Percentiles rank a stretch among this genome's conserved stretches.
phyloP scores from a whole-genome alignment of 805 yeast genomes.

The Kodamaea lidongshanica region DNA sequence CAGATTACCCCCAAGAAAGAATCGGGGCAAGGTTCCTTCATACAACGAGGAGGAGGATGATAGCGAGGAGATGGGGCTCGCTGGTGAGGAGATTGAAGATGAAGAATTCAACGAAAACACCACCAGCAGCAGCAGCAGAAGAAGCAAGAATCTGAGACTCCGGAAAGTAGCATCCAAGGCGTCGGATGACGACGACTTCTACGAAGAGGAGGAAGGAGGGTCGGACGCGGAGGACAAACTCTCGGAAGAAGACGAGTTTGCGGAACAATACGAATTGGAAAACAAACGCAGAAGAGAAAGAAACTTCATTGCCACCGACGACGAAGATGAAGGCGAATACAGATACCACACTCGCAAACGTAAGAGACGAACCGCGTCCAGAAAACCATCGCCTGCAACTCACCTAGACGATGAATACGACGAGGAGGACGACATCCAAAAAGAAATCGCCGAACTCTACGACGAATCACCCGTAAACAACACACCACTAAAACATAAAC shows the following conservation, averaged over 20 bases:
- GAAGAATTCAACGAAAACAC: conserved; percentile 6
- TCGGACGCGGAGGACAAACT: neutral
- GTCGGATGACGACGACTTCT: conserved; percentile 10
- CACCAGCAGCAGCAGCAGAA: conserved; percentile 1
- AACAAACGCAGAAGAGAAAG: conserved; percentile 13
- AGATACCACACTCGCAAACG: conserved; percentile 8
- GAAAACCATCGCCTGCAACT: conserved; percentile 2
- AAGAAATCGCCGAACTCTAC: conserved; percentile 61
- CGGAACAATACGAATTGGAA: conserved; percentile 10
- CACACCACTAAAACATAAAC: conserved; percentile 37
- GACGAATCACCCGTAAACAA: conserved; percentile 52
- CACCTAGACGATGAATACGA: conserved; percentile 12
- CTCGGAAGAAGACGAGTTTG: conserved; percentile 11
- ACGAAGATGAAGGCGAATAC: conserved; percentile 22
- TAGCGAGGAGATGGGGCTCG: conserved; percentile 2
- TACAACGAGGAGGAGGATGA: conserved; percentile 18
- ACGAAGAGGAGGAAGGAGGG: conserved; percentile 4
- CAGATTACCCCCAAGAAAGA: conserved; percentile 13
- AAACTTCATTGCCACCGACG: conserved; percentile 34
- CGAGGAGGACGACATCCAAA: conserved; percentile 42
- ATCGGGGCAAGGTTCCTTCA: conserved; percentile 10
- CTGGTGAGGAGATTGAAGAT: conserved; percentile 8
- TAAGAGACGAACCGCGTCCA: conserved; percentile 10
- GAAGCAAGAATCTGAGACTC: conserved; percentile 6
- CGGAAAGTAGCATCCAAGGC: conserved; percentile 12